Conservation (phyloP, 495 filamentous ascomycete genomes). For the Parathielavia hyrcaniae region DNA sequence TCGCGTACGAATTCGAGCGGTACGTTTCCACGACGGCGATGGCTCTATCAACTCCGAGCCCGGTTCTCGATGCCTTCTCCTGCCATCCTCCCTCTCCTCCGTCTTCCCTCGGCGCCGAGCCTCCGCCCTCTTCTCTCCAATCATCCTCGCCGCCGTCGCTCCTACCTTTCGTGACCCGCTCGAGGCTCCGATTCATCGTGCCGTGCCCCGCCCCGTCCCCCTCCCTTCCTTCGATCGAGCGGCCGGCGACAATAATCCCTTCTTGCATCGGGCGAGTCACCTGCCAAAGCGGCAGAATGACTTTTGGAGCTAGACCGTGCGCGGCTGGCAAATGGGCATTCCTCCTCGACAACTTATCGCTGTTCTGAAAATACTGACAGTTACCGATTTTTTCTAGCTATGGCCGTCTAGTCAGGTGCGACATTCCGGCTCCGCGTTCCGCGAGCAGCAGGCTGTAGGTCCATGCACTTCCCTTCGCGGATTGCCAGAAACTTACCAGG, state of each 20-base stretch:
- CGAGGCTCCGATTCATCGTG: constrained; percentile 29
- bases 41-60: constrained; percentile 40
- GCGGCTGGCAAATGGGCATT: constrained; percentile 21
- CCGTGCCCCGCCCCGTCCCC: constrained; percentile 33
- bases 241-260: constrained; percentile 44
- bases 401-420: constrained; percentile 96
- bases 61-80: constrained; percentile 34
- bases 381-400: constrained; percentile 58
- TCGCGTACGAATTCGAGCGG: constrained; percentile 99
- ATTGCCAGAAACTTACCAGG: neutral
- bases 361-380: constrained; percentile 38
- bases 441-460: constrained; percentile 91
- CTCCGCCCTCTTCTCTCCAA: constrained; percentile 25
- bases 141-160: constrained; percentile 28
- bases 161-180: constrained; percentile 24
- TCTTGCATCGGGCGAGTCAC: constrained; percentile 36
- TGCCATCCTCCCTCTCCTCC: constrained; percentile 31
- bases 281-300: constrained; percentile 30
- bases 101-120: constrained; percentile 39
- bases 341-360: constrained; percentile 15
- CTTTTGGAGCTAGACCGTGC: constrained; percentile 26
- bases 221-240: constrained; percentile 47
- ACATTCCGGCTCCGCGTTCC: constrained; percentile 93
- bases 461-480: neutral
- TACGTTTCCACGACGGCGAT: constrained; percentile 47